A percentile compares a stretch with the other conserved stretches of the same genome.
These are phyloP conservation scores for Albophoma yamanashiensis DNA, from an alignment of 2,329 filamentous ascomycete species.

Conservation along the genomic window DNA sequence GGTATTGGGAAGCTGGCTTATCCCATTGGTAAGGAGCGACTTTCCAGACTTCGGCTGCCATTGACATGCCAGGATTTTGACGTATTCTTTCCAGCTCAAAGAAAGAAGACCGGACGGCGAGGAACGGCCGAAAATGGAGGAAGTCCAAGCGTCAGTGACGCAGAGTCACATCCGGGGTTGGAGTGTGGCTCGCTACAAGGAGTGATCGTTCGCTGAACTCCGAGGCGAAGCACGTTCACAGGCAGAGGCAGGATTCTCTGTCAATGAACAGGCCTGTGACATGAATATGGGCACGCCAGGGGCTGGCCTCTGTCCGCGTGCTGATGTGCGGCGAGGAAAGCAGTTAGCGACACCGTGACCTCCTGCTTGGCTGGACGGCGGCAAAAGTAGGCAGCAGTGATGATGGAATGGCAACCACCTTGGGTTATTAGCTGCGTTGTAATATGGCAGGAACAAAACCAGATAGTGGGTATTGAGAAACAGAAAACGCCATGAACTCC, in stretches of 20 bases:
- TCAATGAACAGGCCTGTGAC: not conserved
- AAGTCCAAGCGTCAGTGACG: not conserved
- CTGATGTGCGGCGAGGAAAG: not conserved
- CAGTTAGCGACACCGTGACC: not conserved
- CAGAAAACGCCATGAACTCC: not conserved
- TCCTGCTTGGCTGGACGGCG: not conserved
- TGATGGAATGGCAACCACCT: not conserved
- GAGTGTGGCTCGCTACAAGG: not conserved
- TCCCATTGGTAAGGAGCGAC: not conserved
- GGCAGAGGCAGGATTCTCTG: not conserved
- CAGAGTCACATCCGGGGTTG: not conserved
- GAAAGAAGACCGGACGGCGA: not conserved
- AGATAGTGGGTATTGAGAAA: not conserved
- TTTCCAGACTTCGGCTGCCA: not conserved
- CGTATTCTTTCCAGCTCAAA: not conserved
- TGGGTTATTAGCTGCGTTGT: not conserved
- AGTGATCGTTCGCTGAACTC: not conserved
- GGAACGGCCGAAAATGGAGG: not conserved
- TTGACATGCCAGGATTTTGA: no score
- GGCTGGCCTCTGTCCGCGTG: not conserved
- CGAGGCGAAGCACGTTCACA: not conserved
- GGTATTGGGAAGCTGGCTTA: not conserved
- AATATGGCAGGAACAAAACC: not conserved
- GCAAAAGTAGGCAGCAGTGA: not conserved
- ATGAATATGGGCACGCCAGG: not conserved